Evolutionary conservation across 2,329 filamentous ascomycete species (phyloP), one percentile per base, ranked within the genome.

Genomic region (Aureobasidium musti): DNA sequence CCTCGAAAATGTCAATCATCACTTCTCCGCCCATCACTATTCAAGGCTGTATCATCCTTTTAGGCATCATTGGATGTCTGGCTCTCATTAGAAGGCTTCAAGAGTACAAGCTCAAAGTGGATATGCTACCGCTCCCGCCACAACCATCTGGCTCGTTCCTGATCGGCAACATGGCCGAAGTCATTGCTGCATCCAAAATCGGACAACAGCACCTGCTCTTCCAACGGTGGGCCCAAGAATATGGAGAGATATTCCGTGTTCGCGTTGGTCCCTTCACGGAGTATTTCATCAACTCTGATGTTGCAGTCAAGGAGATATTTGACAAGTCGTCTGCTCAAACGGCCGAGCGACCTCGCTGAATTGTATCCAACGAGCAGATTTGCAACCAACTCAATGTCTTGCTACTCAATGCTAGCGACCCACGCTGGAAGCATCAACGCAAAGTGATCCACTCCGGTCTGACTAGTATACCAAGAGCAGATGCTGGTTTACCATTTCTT

Each of bases 361-460:
- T 67, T 28, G 49, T 67, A n/a, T 63, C 54, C 23, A 67, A 67
- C 19, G 65, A 67, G 56, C 65, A 67, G 54, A 67, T 67, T 26
- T 67, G 65, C 47, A 67, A 67, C 43, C 45, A 52, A 49, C 65
- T 67, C 33, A 67, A 67, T 41, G 65, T 67, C 28, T 41, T 67
- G 17, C 28, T 67, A 28, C 43, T 63, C 17, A 63, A 67, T 21
- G 65, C 54, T 14, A 67, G 65, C 14, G 43, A 67, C 41, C 65
- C 65, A 17, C 65, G 65, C 56, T 67, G 65, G 65, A 67, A 67
- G 45, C 56, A 63, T 21, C 65, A 67, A 41, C 37, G 65, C 21
- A 49, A 53, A 10, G 65, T 67, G 2, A 67, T 63, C 14, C 65
- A 67, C 43, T 63, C 65, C 7, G 65, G 26, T 13, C 37, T 67